Conservation (phyloP, 768 basidiomycete species). For the Lentinula sp. region DNA sequence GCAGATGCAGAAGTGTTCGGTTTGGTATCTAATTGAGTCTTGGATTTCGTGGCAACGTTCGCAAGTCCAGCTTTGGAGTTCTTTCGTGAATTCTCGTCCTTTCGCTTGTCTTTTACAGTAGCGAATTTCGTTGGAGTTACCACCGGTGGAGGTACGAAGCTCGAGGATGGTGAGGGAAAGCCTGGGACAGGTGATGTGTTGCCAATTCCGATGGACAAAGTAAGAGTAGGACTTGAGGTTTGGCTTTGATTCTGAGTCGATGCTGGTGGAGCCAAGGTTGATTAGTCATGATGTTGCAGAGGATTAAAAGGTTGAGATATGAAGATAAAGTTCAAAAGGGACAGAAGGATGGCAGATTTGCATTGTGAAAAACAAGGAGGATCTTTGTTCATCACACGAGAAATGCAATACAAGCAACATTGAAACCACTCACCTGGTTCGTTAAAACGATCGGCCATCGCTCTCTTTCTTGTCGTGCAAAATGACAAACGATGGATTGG, state of each 20-base stretch:
- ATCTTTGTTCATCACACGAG: neutral
- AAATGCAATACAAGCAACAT: neutral
- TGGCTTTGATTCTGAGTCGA: neutral
- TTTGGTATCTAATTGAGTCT: neutral
- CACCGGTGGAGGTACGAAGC: neutral
- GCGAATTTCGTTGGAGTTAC: neutral
- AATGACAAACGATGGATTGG: neutral
- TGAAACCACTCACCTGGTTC: neutral
- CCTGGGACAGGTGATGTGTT: conserved; percentile 1
- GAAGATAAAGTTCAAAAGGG: neutral
- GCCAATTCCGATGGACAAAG: neutral
- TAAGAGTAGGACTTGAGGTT: neutral
- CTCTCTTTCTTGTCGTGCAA: neutral
- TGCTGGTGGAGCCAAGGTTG: neutral
- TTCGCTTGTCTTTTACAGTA: neutral
- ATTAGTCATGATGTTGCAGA: neutral
- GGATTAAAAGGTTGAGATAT: neutral
- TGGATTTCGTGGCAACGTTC: neutral
- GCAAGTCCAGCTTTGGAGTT: neutral
- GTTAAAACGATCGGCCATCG: neutral
- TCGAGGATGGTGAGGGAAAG: conserved; percentile 4
- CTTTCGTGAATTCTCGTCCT: neutral
- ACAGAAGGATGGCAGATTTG: neutral
- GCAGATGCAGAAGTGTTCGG: neutral
- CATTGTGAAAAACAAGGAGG: neutral